A percentile compares a stretch with the other conserved stretches of the same genome.
These are phyloP conservation scores for Plasmodium malariae DNA, from an alignment of 169 alveolate species.

Conservation along the genomic window DNA sequence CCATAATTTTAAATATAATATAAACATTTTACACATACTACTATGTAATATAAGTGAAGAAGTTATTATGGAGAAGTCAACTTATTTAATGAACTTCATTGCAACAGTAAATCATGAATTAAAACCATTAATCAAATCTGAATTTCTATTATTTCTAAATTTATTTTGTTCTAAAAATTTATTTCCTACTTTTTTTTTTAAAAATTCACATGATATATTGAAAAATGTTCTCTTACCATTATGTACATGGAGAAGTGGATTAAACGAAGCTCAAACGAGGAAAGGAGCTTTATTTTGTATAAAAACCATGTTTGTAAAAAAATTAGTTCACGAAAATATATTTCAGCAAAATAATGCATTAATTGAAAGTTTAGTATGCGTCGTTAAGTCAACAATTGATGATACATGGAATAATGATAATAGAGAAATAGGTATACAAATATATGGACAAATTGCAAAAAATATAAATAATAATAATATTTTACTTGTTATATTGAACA, in stretches of 20 bases:
- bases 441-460: slow-evolving; percentile 39
- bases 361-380: slow-evolving; percentile 44
- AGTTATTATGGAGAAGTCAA: slow-evolving; percentile 30
- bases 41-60: slow-evolving; percentile 42
- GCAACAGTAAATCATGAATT: slow-evolving; percentile 37
- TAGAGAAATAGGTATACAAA: slow-evolving; percentile 54
- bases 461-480: slow-evolving; percentile 33
- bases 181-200: slow-evolving; percentile 32
- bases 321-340: neutral
- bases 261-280: slow-evolving; percentile 57
- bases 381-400: slow-evolving; percentile 43
- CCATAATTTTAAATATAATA: slow-evolving; percentile 49
- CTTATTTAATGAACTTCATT: slow-evolving; percentile 20
- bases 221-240: slow-evolving; percentile 51
- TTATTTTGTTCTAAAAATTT: slow-evolving; percentile 37
- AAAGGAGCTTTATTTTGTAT: slow-evolving; percentile 60
- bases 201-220: slow-evolving; percentile 27
- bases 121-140: slow-evolving; percentile 58
- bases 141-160: slow-evolving; percentile 67
- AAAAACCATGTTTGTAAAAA: slow-evolving; percentile 34
- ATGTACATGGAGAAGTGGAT: slow-evolving; percentile 64
- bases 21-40: slow-evolving; percentile 38
- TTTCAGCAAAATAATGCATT: slow-evolving; percentile 34
- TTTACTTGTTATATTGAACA: slow-evolving; percentile 40
- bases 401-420: slow-evolving; percentile 66